Base-by-base conservation (phyloP, 495 filamentous ascomycete species). In the Rhypophila decipiens region DNA sequence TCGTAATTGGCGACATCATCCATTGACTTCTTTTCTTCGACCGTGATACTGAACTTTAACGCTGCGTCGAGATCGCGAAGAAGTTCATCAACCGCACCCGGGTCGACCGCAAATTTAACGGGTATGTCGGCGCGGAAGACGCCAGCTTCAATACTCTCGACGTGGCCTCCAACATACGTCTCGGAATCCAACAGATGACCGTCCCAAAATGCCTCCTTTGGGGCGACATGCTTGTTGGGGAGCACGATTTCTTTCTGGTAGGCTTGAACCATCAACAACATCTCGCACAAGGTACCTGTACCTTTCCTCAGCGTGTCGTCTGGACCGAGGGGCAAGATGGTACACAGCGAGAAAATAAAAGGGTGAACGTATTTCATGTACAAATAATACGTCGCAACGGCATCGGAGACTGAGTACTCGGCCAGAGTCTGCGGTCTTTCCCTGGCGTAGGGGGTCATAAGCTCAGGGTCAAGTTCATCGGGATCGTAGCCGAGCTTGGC, bases 361-460 rank as follows among this genome's bases (percentile, higher is more conserved):
- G 93, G 93, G 61, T 99, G 93, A 18, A 99, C 88, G 66, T 99
- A 99, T 86, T 99, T 99, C 93, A 97, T 99, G 71, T 99, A 99
- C 36, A 99, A 76, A 60, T 99, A 99, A 64, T 97, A 99, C 2
- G 93, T 99, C 2, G 93, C 93, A 17, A 99, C 93, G 23, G 93
- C 93, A 79, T 99, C 93, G 54, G 93, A 99, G 37, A 99, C 93
- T 0, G 93, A 99, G 68, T 99, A 99, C 54, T 99, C 93, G 1
- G 93, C 90, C 36, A 99, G 69, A 0, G 86, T 93, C 60, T 99
- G 93, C 1, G 93, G 93, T 51, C 87, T 75, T 68, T 99, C 94
- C 48, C 75, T 83, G 12, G 93, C 93, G 67, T 95, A 96, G 23
- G 80, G 86, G 39, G 91, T 95, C 93, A 99, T 99, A 51, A 97